Conservation (phyloP, 1,284 basidiomycete species). For the Thelephora terrestris region DNA sequence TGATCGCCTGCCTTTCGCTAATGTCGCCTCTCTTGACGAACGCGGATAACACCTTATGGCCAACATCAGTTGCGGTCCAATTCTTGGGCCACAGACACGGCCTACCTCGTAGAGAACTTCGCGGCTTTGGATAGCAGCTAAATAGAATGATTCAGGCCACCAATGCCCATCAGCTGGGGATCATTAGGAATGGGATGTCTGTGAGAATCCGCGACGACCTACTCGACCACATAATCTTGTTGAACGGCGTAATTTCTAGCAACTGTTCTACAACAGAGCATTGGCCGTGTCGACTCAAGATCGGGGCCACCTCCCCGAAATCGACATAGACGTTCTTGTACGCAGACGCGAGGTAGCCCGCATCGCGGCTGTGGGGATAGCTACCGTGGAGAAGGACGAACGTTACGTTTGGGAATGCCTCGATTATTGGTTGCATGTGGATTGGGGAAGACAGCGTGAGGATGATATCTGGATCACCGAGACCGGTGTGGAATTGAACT, state of each 20-base stretch:
- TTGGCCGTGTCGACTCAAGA: constrained; percentile 54
- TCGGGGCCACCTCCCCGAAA: constrained; percentile 71
- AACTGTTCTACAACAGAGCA: constrained; percentile 46
- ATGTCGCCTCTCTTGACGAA: constrained; percentile 35
- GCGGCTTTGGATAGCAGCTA: constrained; percentile 54
- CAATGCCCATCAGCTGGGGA: constrained; percentile 60
- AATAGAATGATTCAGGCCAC: constrained; percentile 69
- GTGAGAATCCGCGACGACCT: constrained; percentile 14
- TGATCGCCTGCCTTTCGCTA: constrained; percentile 36
- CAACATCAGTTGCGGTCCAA: neutral
- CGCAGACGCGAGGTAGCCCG: constrained; percentile 59
- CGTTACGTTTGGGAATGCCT: constrained; percentile 43
- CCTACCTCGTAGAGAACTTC: constrained; percentile 47
- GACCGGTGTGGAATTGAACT: constrained; percentile 78
- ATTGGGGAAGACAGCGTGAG: constrained; percentile 50
- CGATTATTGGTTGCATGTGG: constrained; percentile 56
- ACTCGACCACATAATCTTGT: constrained; percentile 76
- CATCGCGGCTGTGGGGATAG: constrained; percentile 67
- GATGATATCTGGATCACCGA: constrained; percentile 65
- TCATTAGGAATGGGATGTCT: constrained; percentile 5
- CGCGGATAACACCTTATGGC: constrained; percentile 37
- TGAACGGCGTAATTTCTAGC: constrained; percentile 61
- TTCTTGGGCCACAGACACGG: neutral
- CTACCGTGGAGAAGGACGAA: constrained; percentile 64
- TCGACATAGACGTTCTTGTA: constrained; percentile 69